Evolutionary conservation across 371 early-diverging fungal genomes (phyloP).

Genomic region (Mucor racemosus): DNA sequence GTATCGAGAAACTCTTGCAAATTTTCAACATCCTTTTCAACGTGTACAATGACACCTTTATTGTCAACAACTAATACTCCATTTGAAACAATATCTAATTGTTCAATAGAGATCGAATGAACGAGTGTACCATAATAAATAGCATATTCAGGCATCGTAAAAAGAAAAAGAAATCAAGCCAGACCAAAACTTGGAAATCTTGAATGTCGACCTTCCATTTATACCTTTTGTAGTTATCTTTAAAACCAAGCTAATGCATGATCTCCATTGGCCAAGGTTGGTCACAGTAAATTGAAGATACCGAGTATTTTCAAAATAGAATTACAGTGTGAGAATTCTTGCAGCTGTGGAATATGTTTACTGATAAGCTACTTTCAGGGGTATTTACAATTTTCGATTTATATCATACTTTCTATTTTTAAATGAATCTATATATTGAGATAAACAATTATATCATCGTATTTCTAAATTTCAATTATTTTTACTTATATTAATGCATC

Average conservation of each 20-base stretch:
- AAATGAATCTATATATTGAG: too few relatives aligned
- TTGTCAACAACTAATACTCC: constrained; percentile 64
- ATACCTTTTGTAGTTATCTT: background rate
- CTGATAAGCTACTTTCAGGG: too few relatives aligned
- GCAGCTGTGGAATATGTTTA: too few relatives aligned
- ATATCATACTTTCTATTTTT: too few relatives aligned
- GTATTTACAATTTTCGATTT: too few relatives aligned
- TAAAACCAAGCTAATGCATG: background rate
- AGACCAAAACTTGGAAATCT: background rate
- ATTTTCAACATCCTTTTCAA: constrained; percentile 49
- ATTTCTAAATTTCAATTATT: too few relatives aligned
- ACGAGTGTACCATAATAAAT: constrained; percentile 72
- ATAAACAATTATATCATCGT: too few relatives aligned
- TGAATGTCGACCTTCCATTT: background rate
- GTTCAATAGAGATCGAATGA: constrained; percentile 64
- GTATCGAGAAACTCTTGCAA: constrained; percentile 27
- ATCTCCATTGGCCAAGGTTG: background rate
- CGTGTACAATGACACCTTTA: constrained; percentile 59
- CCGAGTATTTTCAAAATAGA: background rate
- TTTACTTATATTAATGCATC: too few relatives aligned
- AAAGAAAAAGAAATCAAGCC: background rate
- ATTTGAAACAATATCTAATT: constrained; percentile 60
- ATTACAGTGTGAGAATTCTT: background rate
- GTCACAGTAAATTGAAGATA: background rate
- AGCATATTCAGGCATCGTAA: constrained; percentile 9